phyloP scores from a whole-genome alignment of 768 basidiomycete genomes.

The Auriscalpium orientale region DNA sequence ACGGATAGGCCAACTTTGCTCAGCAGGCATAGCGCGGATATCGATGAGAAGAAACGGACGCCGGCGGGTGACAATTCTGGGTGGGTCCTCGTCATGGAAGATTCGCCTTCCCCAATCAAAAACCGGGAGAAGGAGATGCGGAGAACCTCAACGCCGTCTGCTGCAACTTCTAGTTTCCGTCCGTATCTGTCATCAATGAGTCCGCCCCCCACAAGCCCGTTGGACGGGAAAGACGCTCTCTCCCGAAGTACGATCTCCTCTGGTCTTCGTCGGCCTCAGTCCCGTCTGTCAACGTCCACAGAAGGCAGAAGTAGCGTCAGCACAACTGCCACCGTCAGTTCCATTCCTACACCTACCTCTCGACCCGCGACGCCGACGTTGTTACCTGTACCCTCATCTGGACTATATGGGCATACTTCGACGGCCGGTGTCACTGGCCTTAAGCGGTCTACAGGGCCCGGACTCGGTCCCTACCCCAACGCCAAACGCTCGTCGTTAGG shows the following conservation, averaged over 20 bases:
- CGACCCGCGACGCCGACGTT: conserved; percentile 73
- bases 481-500: conserved; percentile 61
- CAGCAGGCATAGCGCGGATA: conserved; percentile 17
- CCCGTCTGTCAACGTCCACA: conserved; percentile 61
- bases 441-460: conserved; percentile 55
- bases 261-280: conserved; percentile 57
- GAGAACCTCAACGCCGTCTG: conserved; percentile 36
- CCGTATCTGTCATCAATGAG: conserved; percentile 39
- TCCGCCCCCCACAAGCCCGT: conserved; percentile 34
- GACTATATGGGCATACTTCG: conserved; percentile 33
- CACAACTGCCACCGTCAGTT: conserved; percentile 48
- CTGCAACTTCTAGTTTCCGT: conserved; percentile 37
- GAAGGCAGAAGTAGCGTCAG: conserved; percentile 35
- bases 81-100: conserved; percentile 89
- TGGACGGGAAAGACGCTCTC: conserved; percentile 33
- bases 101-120: conserved; percentile 66
- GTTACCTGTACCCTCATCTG: conserved; percentile 57
- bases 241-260: conserved; percentile 37
- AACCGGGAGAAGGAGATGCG: conserved; percentile 44
- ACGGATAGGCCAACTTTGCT: conserved; percentile 25
- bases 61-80: conserved; percentile 59
- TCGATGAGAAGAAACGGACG: conserved; percentile 35
- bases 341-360: conserved; percentile 59
- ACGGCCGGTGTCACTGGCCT: conserved; percentile 33
- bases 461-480: conserved; percentile 30